Evolutionary conservation across 2,329 filamentous ascomycete species (phyloP).

Genomic region (Arthrobotrys conoides): DNA sequence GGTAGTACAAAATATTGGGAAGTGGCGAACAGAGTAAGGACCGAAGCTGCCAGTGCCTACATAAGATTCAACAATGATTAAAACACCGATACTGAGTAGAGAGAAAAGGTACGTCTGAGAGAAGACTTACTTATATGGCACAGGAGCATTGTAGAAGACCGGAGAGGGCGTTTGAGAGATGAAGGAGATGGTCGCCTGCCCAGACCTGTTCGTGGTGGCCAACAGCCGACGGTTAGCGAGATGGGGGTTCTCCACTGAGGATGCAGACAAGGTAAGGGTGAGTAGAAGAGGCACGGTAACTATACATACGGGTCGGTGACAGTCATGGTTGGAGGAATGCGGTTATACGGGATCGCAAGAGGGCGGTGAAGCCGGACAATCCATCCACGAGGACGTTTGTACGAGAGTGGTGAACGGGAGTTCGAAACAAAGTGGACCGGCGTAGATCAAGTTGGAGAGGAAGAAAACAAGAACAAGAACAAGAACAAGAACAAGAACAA

Average conservation of each 20-base stretch:
- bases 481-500: no score
- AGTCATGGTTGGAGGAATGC: slow-evolving; percentile 45
- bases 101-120: background rate
- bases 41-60: slow-evolving; percentile 87
- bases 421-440: slow-evolving; percentile 12
- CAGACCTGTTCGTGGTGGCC: slow-evolving; percentile 36
- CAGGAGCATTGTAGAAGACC: slow-evolving; percentile 58
- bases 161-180: slow-evolving; percentile 51
- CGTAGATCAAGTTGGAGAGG: slow-evolving; percentile 17
- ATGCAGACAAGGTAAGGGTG: background rate
- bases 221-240: slow-evolving; percentile 56
- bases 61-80: background rate
- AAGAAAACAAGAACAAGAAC: background rate
- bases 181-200: slow-evolving; percentile 56
- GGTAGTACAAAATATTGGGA: slow-evolving; percentile 85
- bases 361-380: slow-evolving; percentile 30
- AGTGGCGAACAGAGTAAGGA: slow-evolving; percentile 88
- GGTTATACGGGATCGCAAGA: slow-evolving; percentile 40
- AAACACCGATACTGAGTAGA: background rate
- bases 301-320: slow-evolving; percentile 58
- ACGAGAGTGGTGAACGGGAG: slow-evolving; percentile 9
- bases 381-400: slow-evolving; percentile 34
- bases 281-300: slow-evolving; percentile 5
- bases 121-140: slow-evolving; percentile 53
- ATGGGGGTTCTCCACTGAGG: slow-evolving; percentile 33